phyloP scores from a whole-genome alignment of 345 rosid species.

The Syzygium oleosum region DNA sequence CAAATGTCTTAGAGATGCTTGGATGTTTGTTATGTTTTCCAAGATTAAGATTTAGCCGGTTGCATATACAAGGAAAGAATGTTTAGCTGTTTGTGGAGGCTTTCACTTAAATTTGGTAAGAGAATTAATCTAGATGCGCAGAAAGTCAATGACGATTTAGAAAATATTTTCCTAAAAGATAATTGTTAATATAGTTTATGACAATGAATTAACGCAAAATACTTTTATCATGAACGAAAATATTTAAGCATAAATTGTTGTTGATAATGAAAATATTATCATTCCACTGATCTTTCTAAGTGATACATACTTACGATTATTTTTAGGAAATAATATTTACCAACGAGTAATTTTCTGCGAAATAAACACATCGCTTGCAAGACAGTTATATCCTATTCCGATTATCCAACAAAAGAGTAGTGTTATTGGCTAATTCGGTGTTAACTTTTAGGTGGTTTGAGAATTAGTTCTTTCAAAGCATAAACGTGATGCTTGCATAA shows the following conservation, averaged over 20 bases:
- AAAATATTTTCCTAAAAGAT: not conserved
- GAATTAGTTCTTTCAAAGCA: not conserved
- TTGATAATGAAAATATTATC: not conserved
- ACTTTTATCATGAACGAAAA: not conserved
- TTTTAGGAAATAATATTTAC: not conserved
- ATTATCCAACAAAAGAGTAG: not conserved
- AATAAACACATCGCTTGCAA: not conserved
- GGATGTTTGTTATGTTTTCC: not conserved
- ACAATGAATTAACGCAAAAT: not conserved
- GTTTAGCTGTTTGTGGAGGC: not conserved
- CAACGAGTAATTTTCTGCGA: too few relatives aligned
- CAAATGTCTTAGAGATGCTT: not conserved
- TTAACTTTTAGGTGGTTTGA: not conserved
- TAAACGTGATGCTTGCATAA: not conserved
- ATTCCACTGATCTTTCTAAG: not conserved
- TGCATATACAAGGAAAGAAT: not conserved
- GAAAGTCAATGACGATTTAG: not conserved
- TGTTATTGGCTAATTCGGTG: not conserved
- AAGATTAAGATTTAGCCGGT: not conserved
- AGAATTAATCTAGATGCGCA: not conserved
- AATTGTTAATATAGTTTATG: not conserved
- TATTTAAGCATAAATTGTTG: not conserved
- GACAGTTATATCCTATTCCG: too few relatives aligned
- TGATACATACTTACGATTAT: not conserved
- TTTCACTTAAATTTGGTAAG: not conserved